Conservation (phyloP, 1,284 basidiomycete genomes). For the Ceratobasidium sp. region DNA sequence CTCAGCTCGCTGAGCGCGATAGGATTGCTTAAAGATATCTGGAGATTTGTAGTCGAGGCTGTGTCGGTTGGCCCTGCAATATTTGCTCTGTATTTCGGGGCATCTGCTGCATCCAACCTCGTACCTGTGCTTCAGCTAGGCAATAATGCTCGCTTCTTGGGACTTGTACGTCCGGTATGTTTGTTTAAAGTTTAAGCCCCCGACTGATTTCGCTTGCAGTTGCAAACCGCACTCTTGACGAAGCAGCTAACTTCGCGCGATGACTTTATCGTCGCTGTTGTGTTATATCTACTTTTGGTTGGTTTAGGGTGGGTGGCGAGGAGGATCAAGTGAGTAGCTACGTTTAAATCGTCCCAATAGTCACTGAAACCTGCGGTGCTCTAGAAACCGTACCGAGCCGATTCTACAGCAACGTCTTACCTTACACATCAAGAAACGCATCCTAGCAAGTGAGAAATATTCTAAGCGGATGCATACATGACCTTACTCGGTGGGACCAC, state of each 20-base stretch:
- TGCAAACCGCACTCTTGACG: constrained; percentile 9
- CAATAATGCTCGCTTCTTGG: neutral
- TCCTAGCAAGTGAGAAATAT: neutral
- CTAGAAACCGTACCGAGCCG: neutral
- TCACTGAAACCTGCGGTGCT: neutral
- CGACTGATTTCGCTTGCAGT: neutral
- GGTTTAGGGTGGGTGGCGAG: neutral
- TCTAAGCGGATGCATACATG: neutral
- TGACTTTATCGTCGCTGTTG: neutral
- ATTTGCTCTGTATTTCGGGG: constrained; percentile 5
- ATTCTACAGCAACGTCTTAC: constrained; percentile 21
- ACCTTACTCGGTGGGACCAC: neutral
- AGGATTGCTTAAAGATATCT: neutral
- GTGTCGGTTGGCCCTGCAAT: neutral
- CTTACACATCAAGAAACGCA: constrained; percentile 34
- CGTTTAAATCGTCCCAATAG: neutral
- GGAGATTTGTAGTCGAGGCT: constrained; percentile 3
- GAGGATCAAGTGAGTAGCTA: neutral
- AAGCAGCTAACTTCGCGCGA: neutral
- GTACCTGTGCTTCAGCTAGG: constrained; percentile 9
- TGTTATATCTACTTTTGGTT: neutral
- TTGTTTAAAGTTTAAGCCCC: no score
- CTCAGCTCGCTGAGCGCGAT: neutral
- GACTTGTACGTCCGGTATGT: no score
- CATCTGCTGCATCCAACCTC: neutral